A percentile compares a stretch with the other conserved stretches of the same genome.
phyloP scores from a whole-genome alignment of 1,139 yeast genomes.

The Debaryomycetaceae sp. region DNA sequence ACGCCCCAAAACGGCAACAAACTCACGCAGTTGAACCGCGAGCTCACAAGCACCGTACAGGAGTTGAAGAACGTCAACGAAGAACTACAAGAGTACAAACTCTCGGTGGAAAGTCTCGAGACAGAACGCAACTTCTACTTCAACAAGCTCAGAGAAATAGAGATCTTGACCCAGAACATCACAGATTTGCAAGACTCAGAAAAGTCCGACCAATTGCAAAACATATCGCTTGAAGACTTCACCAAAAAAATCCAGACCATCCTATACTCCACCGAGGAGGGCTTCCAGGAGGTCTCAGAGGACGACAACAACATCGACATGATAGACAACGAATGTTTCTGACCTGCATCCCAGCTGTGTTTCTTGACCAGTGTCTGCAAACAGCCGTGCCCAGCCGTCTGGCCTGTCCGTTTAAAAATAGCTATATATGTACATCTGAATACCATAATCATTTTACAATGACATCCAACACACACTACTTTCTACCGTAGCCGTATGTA shows the following conservation, averaged over 20 bases:
- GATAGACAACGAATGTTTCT: constrained; percentile 10
- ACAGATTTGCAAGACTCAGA: constrained; percentile 39
- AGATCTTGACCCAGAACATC: constrained; percentile 69
- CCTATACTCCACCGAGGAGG: constrained; percentile 78
- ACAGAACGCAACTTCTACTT: constrained; percentile 88
- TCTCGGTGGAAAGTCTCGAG: constrained; percentile 57
- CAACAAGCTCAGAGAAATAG: constrained; percentile 84
- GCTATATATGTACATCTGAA: not conserved
- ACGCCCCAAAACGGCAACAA: constrained; percentile 15
- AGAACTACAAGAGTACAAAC: constrained; percentile 52
- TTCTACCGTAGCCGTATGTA: no score
- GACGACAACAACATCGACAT: constrained; percentile 13
- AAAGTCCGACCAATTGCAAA: constrained; percentile 25
- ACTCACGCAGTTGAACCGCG: constrained; percentile 15
- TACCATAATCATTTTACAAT: no score
- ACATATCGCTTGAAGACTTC: constrained; percentile 36
- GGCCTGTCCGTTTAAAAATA: not conserved
- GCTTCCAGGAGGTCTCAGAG: constrained; percentile 50
- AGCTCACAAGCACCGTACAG: constrained; percentile 21
- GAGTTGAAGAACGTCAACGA: constrained; percentile 41
- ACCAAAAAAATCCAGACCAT: constrained; percentile 68
- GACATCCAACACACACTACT: no score
- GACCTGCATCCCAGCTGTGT: not conserved
- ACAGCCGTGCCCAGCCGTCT: no score
- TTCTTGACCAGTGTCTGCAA: no score